Base-by-base conservation (phyloP, 148 eudicot species). In the Fagopyrum homotropicum region DNA sequence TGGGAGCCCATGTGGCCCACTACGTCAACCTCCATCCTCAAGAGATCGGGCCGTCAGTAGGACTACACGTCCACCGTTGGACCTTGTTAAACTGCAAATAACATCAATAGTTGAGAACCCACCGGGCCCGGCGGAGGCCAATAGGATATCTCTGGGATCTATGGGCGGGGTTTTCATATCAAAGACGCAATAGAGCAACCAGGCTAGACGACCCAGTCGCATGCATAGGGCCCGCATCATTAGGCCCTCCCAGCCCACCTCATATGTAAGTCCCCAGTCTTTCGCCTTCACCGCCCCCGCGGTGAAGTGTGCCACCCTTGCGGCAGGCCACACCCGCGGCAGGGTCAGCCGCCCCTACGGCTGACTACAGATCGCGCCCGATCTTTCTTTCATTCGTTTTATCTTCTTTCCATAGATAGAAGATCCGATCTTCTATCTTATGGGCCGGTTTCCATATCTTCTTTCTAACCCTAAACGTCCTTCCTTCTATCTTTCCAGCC, bases 141-240 rank as follows among this genome's bases (percentile, higher is more conserved):
- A 81, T 3, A 94, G 89, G 80, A 94, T 93, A 80, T 94, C 97
- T 2, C 52, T 45, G 72, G 91, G 77, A 30, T 85, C 84, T 52
- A 91, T 88, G 0, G 97, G 96, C 3, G 97, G 98, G 1, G 96
- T 87, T 7, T 93, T 92, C 98, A 92, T 92, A 86, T 92, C 96
- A 78, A 88, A 89, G 7, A 94, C 84, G 83, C 87, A 87, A 85
- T 94, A 92, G 76, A 22, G 92, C 93, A 6, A 80, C 60, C 54
- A 92, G 84, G 72, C 97, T 56, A 92, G 74, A 59, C 90, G 97
- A 80, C 82, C 81, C 15, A 94, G 86, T 10, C 98, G 68, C 97
- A 94, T 94, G 77, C 90, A 88, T 3, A 94, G 84, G 75, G 85
- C 97, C 69, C 89, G 90, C 12, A 90, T 61, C 97, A 94, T 94